Base-by-base conservation (phyloP, 495 filamentous ascomycete genomes). In the Neurospora intermedia region DNA sequence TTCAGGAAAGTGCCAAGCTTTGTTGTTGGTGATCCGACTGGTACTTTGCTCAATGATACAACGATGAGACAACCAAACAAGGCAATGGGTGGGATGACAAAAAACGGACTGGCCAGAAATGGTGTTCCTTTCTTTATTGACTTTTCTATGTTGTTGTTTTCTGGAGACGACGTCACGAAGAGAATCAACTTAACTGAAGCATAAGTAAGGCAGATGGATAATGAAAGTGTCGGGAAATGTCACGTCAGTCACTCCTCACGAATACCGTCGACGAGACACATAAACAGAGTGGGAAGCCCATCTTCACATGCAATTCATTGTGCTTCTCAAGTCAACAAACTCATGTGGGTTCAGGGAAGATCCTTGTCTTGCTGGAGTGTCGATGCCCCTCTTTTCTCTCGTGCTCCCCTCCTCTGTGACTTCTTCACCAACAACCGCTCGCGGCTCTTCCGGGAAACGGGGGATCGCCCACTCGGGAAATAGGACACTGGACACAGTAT, bases 1-100 rank as follows among this genome's bases (percentile, higher is more conserved):
- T 70, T 45, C 31, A 41, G 69, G 31, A 70, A 70, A 43, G n/a
- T 70, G 69, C 69, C 69, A 45, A 70, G 43, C 20, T 46, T 54
- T 23, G 20, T 27, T 27, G 43, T 45, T 71, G 20, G 40, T 41
- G 59, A 54, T 15, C n/a, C n/a, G 46, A 23, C 45, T 48, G 45
- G 45, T 20, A 48, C 45, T 48, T 48, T 48, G 45, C 48, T 15
- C 20, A 54, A 20, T 54, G 48, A 27, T 6, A 31, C 48, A 59
- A 59, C 48, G 48, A 27, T 59, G 48, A 59, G 48, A 59, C 48
- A 62, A 62, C 54, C 54, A 62, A 62, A 62, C 54, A 62, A 31
- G 23, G 48, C 13, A 59, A 59, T 2, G 35, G 48, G 48, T 13
- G 48, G 48, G 23, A 62, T 16, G 54, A 62, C 54, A 62, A 62